phyloP scores from a whole-genome alignment of 2,329 filamentous ascomycete genomes.

The Coniochaeta sp. region DNA sequence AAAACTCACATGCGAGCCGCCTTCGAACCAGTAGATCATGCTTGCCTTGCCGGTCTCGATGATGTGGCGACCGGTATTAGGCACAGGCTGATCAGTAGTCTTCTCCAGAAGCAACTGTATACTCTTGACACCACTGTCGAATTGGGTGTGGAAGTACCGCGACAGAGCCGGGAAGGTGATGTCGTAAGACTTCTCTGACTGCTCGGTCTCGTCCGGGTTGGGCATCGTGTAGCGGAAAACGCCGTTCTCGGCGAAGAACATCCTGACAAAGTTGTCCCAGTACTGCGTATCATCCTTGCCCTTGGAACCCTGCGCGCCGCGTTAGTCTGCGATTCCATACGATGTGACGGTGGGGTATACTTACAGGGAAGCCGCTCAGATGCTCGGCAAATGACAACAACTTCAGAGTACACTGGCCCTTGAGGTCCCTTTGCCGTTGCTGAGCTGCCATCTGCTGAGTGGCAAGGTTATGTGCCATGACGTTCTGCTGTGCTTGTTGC shows the following conservation, averaged over 20 bases:
- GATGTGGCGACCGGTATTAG: slow-evolving; percentile 56
- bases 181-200: slow-evolving; percentile 73
- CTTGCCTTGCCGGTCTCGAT: slow-evolving; percentile 72
- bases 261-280: slow-evolving; percentile 73
- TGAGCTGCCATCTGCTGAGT: background rate
- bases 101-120: slow-evolving; percentile 83
- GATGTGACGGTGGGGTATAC: slow-evolving; percentile 15
- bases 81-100: slow-evolving; percentile 25
- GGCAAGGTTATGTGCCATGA: background rate
- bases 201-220: slow-evolving; percentile 46
- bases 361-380: slow-evolving; percentile 49
- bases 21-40: slow-evolving; percentile 84
- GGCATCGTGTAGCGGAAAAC: slow-evolving; percentile 69
- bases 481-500: slow-evolving; percentile 22
- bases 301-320: slow-evolving; percentile 40
- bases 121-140: slow-evolving; percentile 75
- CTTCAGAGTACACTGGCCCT: slow-evolving; percentile 51
- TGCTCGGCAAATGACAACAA: slow-evolving; percentile 58
- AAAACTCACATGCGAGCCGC: slow-evolving; percentile 70
- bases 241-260: slow-evolving; percentile 73
- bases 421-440: slow-evolving; percentile 37
- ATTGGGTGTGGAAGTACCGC: slow-evolving; percentile 85
- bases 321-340: slow-evolving; percentile 8
- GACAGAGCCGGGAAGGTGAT: slow-evolving; percentile 75
- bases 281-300: slow-evolving; percentile 62